phyloP scores from a whole-genome alignment of 2,329 filamentous ascomycete species.

The Trichoderma brevicompactum region DNA sequence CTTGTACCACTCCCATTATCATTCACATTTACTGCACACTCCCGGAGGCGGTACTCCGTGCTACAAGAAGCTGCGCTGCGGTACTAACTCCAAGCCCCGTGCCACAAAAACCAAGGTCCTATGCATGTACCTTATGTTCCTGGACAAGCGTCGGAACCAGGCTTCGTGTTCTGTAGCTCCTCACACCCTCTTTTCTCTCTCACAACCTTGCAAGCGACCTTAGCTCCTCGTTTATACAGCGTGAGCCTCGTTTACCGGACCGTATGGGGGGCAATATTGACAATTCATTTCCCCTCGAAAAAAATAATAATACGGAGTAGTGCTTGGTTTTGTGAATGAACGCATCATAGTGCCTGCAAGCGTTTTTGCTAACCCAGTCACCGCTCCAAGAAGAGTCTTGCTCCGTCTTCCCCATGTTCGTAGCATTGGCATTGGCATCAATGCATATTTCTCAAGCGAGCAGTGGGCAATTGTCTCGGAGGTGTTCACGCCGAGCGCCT shows the following conservation, averaged over 20 bases:
- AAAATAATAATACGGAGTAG: conserved; percentile 1
- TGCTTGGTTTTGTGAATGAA: not conserved
- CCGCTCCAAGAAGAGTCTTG: not conserved
- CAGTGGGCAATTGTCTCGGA: too few relatives aligned
- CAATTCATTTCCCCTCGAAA: conserved; percentile 2
- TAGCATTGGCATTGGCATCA: too few relatives aligned
- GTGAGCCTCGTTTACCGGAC: not conserved
- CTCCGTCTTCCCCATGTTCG: not conserved
- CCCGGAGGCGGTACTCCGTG: too few relatives aligned
- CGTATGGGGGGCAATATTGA: conserved; percentile 7
- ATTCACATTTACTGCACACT: too few relatives aligned
- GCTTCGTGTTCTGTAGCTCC: conserved; percentile 19
- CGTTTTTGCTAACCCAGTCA: not conserved
- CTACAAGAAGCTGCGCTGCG: too few relatives aligned
- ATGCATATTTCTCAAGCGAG: too few relatives aligned
- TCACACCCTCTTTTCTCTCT: conserved; percentile 8
- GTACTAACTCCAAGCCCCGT: too few relatives aligned
- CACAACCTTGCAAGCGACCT: conserved; percentile 21
- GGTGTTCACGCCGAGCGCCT: too few relatives aligned
- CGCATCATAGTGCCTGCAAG: conserved; percentile 1
- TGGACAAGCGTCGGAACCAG: conserved; percentile 16
- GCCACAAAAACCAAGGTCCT: too few relatives aligned
- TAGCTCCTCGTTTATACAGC: not conserved
- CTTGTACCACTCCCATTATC: too few relatives aligned
- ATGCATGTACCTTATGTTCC: conserved; percentile 19